Conservation (phyloP, 2,329 filamentous ascomycete species). For the Curvularia eragrostidis region DNA sequence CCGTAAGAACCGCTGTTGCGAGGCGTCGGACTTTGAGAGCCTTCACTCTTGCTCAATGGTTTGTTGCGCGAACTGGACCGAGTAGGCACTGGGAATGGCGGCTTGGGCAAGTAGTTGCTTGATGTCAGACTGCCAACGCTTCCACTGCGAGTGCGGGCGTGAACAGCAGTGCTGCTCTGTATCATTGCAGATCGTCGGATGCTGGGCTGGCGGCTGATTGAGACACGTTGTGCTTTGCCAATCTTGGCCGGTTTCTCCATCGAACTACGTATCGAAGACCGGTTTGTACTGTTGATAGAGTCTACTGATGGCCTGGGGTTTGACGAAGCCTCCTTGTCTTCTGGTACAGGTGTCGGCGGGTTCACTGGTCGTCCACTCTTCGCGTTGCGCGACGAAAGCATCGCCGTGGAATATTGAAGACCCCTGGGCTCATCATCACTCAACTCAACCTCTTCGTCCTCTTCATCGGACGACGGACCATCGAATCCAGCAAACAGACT, state of each 20-base stretch:
- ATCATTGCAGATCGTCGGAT: conserved; percentile 83
- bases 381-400: conserved; percentile 54
- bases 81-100: conserved; percentile 91
- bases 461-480: conserved; percentile 62
- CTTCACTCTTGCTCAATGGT: conserved; percentile 73
- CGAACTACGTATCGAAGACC: conserved; percentile 38
- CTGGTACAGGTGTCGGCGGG: conserved; percentile 52
- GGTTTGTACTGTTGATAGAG: conserved; percentile 30
- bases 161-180: conserved; percentile 75
- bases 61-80: conserved; percentile 84
- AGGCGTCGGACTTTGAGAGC: conserved; percentile 76
- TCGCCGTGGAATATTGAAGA: conserved; percentile 53
- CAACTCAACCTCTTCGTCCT: conserved; percentile 65
- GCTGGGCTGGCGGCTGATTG: conserved; percentile 56
- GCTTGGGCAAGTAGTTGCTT: conserved; percentile 55
- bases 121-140: conserved; percentile 64
- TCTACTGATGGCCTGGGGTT: conserved; percentile 42
- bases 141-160: conserved; percentile 70
- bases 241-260: conserved; percentile 48
- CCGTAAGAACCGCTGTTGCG: conserved; percentile 52
- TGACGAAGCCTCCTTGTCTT: conserved; percentile 49
- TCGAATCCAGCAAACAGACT: conserved; percentile 90
- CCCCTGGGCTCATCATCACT: conserved; percentile 68
- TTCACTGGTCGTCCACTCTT: conserved; percentile 55
- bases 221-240: conserved; percentile 40